A percentile compares a stretch with the other conserved stretches of the same genome.
These are phyloP conservation scores for Gyromitra esculenta DNA, from an alignment of 2,329 filamentous ascomycete species.

Conservation along the genomic window DNA sequence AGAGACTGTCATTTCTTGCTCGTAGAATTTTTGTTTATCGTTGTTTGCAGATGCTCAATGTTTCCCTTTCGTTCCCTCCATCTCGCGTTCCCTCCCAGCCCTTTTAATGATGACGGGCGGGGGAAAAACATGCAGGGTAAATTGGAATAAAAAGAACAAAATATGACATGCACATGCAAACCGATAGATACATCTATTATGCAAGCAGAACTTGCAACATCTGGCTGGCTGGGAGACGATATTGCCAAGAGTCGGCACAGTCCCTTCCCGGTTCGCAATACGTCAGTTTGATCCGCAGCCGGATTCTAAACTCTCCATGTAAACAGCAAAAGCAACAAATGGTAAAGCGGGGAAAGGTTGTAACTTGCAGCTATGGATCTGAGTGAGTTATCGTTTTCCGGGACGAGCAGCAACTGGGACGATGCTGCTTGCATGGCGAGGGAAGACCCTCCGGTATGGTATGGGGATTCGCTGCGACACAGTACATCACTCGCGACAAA, in stretches of 20 bases:
- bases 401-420: conserved; percentile 24
- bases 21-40: conserved; percentile 23
- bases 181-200: conserved; percentile 32
- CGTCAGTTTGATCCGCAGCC: conserved; percentile 21
- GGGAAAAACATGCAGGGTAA: conserved; percentile 32
- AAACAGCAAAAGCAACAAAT: conserved; percentile 35
- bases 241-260: conserved; percentile 40
- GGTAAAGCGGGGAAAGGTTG: conserved; percentile 35
- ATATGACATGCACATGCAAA: conserved; percentile 36
- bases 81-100: conserved; percentile 30
- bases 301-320: conserved; percentile 40
- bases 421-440: conserved; percentile 16
- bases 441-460: background rate
- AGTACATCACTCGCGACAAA: conserved; percentile 39
- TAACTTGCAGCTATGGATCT: conserved; percentile 35
- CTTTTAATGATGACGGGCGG: conserved; percentile 43
- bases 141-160: conserved; percentile 35
- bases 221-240: conserved; percentile 25
- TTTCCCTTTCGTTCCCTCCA: conserved; percentile 24
- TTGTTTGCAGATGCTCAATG: conserved; percentile 4
- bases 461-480: conserved; percentile 28
- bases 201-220: conserved; percentile 15
- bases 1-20: conserved; percentile 45
- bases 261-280: conserved; percentile 21
- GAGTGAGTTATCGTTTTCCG: conserved; percentile 33